A percentile compares a stretch with the other conserved stretches of the same genome.
Evolutionary conservation across 805 yeast genomes (phyloP).

Genomic region (Jamesozyma hellenica): DNA sequence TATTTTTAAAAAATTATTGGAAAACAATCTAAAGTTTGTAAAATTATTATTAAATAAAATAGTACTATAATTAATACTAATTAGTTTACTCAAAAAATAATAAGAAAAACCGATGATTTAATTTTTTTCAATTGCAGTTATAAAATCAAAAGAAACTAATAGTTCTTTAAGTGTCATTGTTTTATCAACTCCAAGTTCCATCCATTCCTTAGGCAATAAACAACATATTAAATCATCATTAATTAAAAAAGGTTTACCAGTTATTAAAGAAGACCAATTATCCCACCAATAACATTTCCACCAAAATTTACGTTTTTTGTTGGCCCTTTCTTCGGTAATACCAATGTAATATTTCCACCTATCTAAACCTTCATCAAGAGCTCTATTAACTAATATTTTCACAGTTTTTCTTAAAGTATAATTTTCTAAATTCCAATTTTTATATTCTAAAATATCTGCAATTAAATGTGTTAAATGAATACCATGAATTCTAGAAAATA

Average conservation of each 20-base stretch:
- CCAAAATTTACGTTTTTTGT: slow-evolving; percentile 9
- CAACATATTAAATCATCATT: slow-evolving; percentile 5
- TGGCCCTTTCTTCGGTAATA: slow-evolving; percentile 7
- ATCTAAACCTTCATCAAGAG: slow-evolving; percentile 3
- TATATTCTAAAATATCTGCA: not conserved
- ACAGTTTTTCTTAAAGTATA: not conserved
- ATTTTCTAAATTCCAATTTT: not conserved
- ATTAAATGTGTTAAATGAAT: not conserved
- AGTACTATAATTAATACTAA: slow-evolving; percentile 1
- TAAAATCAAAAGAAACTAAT: slow-evolving; percentile 3
- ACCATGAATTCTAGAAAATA: not conserved
- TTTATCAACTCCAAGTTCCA: slow-evolving; percentile 9
- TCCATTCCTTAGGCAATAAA: slow-evolving; percentile 9
- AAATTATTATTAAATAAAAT: slow-evolving; percentile 6
- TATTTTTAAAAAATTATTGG: not conserved
- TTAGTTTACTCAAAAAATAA: slow-evolving; percentile 7
- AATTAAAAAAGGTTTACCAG: slow-evolving; percentile 9
- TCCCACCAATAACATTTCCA: slow-evolving; percentile 17
- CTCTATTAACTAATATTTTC: not conserved
- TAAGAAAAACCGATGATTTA: slow-evolving; percentile 1
- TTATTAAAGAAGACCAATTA: slow-evolving; percentile 8
- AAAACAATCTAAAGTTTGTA: slow-evolving; percentile 7
- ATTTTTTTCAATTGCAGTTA: not conserved
- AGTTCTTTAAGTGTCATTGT: slow-evolving; percentile 7
- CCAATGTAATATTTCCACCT: slow-evolving; percentile 15